Evolutionary conservation across 345 rosid species (phyloP).

Genomic region (Ceriops zippeliana): DNA sequence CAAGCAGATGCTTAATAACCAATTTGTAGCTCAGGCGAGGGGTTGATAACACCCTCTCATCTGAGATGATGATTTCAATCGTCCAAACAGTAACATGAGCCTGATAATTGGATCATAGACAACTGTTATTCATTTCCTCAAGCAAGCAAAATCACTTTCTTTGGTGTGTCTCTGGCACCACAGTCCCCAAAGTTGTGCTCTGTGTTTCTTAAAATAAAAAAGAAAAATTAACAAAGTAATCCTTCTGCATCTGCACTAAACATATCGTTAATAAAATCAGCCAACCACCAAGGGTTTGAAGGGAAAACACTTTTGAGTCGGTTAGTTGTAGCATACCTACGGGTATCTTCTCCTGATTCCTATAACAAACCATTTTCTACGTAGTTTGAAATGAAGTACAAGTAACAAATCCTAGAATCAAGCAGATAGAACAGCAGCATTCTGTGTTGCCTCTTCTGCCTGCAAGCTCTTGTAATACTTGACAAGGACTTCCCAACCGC

Average conservation of each 20-base stretch:
- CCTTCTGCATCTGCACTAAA: neutral
- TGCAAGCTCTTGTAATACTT: conserved; percentile 70
- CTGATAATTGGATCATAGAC: too few species aligned
- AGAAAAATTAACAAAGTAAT: neutral
- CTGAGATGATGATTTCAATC: too few species aligned
- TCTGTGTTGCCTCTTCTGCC: conserved; percentile 43
- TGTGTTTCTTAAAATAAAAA: neutral
- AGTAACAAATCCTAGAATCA: conserved; percentile 10
- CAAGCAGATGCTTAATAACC: too few species aligned
- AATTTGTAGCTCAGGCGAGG: too few species aligned
- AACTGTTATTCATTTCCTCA: too few species aligned
- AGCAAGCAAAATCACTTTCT: neutral
- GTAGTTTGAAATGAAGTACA: neutral
- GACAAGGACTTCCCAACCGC: conserved; percentile 93
- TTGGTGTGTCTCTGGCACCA: neutral
- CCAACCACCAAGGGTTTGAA: neutral
- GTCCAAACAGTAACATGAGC: too few species aligned
- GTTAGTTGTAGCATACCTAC: neutral
- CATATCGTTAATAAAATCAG: neutral
- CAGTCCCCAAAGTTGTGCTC: neutral
- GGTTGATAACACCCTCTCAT: too few species aligned
- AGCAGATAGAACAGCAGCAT: conserved; percentile 38
- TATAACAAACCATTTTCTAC: neutral
- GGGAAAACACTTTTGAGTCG: neutral
- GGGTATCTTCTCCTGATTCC: neutral